Evolutionary conservation across 2,329 filamentous ascomycete genomes (phyloP).

Genomic region (Aureobasidium sp.): DNA sequence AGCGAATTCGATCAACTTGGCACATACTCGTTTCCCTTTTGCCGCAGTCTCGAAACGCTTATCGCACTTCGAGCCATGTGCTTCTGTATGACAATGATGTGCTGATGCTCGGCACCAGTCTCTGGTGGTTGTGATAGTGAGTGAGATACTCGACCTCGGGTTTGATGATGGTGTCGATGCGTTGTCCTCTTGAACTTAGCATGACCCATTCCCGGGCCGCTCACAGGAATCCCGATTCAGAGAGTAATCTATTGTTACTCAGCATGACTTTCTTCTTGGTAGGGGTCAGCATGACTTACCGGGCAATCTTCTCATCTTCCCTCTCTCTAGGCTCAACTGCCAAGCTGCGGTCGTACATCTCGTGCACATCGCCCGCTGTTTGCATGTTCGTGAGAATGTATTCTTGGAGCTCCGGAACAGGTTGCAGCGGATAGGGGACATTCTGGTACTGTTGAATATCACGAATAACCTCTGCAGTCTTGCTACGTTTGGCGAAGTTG

Average conservation of each 20-base stretch:
- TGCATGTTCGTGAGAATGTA: conserved; percentile 97
- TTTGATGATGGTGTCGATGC: background rate
- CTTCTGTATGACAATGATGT: background rate
- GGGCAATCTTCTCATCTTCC: conserved; percentile 99
- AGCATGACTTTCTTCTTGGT: conserved; percentile 18
- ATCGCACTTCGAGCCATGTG: background rate
- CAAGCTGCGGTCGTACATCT: conserved; percentile 98
- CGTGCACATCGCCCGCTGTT: conserved; percentile 88
- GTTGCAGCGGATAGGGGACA: conserved; percentile 85
- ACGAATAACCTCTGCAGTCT: conserved; percentile 95
- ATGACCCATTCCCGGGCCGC: background rate
- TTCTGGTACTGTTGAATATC: conserved; percentile 99
- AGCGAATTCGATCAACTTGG: background rate
- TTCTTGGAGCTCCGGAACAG: conserved; percentile 87
- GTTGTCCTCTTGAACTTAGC: background rate
- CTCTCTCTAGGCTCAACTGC: conserved; percentile 88
- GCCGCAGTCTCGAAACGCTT: background rate
- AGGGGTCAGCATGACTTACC: conserved; percentile 49
- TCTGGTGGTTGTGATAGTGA: background rate
- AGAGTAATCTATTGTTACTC: conserved; percentile 39
- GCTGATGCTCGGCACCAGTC: background rate
- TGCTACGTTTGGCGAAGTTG: conserved; percentile 96
- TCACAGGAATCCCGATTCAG: conserved; percentile 50
- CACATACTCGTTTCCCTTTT: background rate
- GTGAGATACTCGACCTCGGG: background rate